Base-by-base conservation (phyloP, 164 flowering plant species). In the Magnolia officinalis region DNA sequence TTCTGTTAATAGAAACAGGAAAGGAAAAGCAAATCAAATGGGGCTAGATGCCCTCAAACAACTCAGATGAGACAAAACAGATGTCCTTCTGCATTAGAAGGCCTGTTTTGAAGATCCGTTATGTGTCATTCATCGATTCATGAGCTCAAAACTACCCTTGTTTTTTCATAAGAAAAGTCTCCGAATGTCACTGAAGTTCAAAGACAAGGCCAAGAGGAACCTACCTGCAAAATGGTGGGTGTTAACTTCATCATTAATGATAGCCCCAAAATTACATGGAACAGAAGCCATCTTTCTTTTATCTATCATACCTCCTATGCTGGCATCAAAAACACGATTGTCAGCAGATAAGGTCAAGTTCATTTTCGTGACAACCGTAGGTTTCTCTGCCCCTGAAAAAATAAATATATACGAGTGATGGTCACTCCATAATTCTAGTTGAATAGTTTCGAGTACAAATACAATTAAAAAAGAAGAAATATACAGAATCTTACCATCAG, bases 321-420 rank as follows among this genome's bases (percentile, higher is more conserved):
- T 85, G 73, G 96, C 92, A 81, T 96, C 94, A 83, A 89, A 90
- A 70, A 94, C 98, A 23, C 98, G 98, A 80, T 92, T 91, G 83
- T 96, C 98, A 59, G 98, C 98, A 8, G 99, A 96, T 78, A 96
- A 79, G 24, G 97, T 91, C 61, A 96, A 67, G 80, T 72, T 87
- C 96, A 94, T 92, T 87, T 91, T 92, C 13, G 88, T 94, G 78
- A 91, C 89, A 45, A 87, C 87, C 20, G 85, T 86, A 77, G 97
- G 91, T 78, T 83, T 88, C 87, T 90, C 93, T 58, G 81, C 77
- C 76, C 98, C 99, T 96, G 88, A 19, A 72, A 73, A 67, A 51
- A 68, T 18, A 78, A 61, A 63, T 26, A 8, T 55, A 16, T 9
- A 11, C 13, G 1, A 16, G 16, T 7, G 61, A 55, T 11, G 13